Percentiles rank a stretch among this genome's conserved stretches.
phyloP scores from a whole-genome alignment of 208 protist species.

The Acanthamoeba sp. region DNA sequence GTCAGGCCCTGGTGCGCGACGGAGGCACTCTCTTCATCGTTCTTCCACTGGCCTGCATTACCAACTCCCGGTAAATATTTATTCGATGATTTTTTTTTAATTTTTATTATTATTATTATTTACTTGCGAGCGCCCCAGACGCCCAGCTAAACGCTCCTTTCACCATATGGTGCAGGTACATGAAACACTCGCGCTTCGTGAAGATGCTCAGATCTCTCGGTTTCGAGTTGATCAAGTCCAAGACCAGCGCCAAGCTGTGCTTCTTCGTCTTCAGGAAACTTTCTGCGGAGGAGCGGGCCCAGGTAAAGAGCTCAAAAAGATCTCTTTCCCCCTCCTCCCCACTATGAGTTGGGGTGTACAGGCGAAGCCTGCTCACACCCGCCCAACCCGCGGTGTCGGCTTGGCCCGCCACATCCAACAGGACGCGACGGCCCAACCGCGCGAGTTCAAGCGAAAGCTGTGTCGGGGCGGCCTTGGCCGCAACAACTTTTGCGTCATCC shows the following conservation, averaged over 20 bases:
- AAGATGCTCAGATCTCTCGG: slow-evolving; percentile 62
- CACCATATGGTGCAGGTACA: neutral
- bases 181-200: slow-evolving; percentile 65
- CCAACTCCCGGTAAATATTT: slow-evolving; percentile 68
- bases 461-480: neutral
- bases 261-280: slow-evolving; percentile 59
- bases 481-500: slow-evolving; percentile 73
- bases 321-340: neutral
- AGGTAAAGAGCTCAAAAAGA: neutral
- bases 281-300: neutral
- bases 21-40: slow-evolving; percentile 75
- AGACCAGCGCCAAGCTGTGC: slow-evolving; percentile 68
- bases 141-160: neutral
- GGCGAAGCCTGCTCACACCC: too few species aligned
- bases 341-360: too few species aligned
- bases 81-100: too few species aligned
- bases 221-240: slow-evolving; percentile 41
- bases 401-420: neutral
- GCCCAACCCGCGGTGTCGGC: too few species aligned
- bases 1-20: neutral
- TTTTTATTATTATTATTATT: too few species aligned
- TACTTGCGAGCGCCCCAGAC: too few species aligned
- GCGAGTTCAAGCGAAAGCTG: slow-evolving; percentile 44
- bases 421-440: neutral
- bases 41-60: slow-evolving; percentile 66